Base-by-base conservation (phyloP, 2,329 filamentous ascomycete genomes). In the Cladophialophora immunda region DNA sequence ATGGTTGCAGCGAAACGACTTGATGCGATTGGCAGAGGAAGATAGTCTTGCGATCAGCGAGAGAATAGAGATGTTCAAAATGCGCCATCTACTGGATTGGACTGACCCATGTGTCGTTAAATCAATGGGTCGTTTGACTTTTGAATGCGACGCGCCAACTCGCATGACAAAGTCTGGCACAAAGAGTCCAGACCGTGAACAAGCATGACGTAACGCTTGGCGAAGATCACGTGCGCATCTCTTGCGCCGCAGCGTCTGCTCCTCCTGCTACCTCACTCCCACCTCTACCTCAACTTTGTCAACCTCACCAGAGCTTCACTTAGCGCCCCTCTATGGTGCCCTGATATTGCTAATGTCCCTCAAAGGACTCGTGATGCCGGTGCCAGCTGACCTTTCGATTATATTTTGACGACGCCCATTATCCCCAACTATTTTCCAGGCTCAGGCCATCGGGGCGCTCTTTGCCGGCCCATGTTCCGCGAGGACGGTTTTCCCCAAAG, bases 1-100 rank as follows among this genome's bases (percentile, higher is more conserved):
- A 86, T 86, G 36, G 47, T 62, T 32, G 52, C 27, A 55, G 30
- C 52, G 27, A n/a, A n/a, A 55, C 9, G 52, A 32, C 17, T 30
- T 17, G 15, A 32, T 30, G 27, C 22, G 30, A 30, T 30, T 32
- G 45, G 45, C 9, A 50, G 45, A 25, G 41, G 13, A 25, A 50
- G 47, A 11, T 11, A 41, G 29, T 53, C 15, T 53, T 53, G 58
- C 15, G 8, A 58, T 58, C 55, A 58, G 45, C 19, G 19, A 50
- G 13, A 6, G 45, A 50, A n/a, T 22, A 6, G 19, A 22, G 45
- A 50, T 25, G 45, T 25, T 19, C 19, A 25, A 25, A 22, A 25
- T 50, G 45, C 45, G 45, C 45, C 45, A 50, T 50, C 19, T 50
- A 50, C 45, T 8, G 45, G 19, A 50, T 50, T 50, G 45, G 45